A percentile compares a stretch with the other conserved stretches of the same genome.
Evolutionary conservation across 73 alveolate species (phyloP).

Genomic region (Paramecium biaurelia): DNA sequence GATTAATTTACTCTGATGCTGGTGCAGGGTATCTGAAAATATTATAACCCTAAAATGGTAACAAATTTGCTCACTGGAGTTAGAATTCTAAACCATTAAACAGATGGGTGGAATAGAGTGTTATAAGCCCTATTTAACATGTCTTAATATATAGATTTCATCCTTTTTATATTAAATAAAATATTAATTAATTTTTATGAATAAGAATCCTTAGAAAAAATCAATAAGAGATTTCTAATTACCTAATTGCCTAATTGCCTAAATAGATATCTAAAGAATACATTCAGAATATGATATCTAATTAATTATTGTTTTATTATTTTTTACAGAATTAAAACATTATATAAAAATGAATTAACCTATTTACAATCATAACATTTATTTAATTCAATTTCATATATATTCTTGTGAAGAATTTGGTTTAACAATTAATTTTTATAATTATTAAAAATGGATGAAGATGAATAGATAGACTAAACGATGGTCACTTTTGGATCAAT

Average conservation of each 20-base stretch:
- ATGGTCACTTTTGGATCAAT: constrained; percentile 62
- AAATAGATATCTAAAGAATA: too few relatives aligned
- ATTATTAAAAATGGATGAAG: constrained; percentile 33
- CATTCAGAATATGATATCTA: too few relatives aligned
- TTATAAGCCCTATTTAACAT: constrained; percentile 7
- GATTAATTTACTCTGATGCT: constrained; percentile 5
- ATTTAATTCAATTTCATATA: not conserved
- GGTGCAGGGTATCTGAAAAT: constrained; percentile 42
- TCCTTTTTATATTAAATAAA: not conserved
- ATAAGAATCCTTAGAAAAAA: not conserved
- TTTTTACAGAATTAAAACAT: too few relatives aligned
- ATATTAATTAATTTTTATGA: constrained; percentile 1
- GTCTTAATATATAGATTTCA: constrained; percentile 34
- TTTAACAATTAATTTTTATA: not conserved
- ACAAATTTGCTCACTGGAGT: not conserved
- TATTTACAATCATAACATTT: too few relatives aligned
- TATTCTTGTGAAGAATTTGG: not conserved
- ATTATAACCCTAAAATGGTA: not conserved
- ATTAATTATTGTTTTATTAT: too few relatives aligned
- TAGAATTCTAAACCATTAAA: not conserved
- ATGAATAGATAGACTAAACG: not conserved
- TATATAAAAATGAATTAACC: too few relatives aligned
- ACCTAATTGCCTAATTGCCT: too few relatives aligned
- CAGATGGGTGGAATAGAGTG: constrained; percentile 45
- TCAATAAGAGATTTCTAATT: not conserved